These are phyloP conservation scores for Penicillium sp. DNA, from an alignment of 2,329 filamentous ascomycete species.

Conservation along the genomic window DNA sequence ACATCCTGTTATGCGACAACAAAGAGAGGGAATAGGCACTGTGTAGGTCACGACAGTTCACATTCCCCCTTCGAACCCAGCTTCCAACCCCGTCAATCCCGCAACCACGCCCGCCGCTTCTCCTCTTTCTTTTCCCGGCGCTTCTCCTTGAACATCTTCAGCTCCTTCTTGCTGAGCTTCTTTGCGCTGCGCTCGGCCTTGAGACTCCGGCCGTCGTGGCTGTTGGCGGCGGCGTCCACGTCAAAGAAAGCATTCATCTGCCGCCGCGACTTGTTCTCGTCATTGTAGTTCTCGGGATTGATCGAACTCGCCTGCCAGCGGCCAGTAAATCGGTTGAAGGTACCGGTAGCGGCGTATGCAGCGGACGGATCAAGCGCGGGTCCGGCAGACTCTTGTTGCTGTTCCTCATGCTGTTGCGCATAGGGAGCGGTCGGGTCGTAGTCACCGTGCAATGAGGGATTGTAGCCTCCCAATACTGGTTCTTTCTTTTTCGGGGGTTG, in stretches of 20 bases:
- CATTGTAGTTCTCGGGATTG: conserved; percentile 74
- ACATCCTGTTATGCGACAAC: conserved; percentile 13
- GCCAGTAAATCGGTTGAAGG: conserved; percentile 92
- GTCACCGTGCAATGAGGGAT: conserved; percentile 92
- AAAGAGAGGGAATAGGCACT: background rate
- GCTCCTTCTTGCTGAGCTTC: conserved; percentile 79
- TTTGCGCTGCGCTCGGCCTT: conserved; percentile 87
- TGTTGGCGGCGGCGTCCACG: conserved; percentile 88
- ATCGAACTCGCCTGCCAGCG: conserved; percentile 71
- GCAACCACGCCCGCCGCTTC: conserved; percentile 87
- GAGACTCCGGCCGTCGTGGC: conserved; percentile 84
- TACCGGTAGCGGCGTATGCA: conserved; percentile 67
- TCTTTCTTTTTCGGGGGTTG: conserved; percentile 36
- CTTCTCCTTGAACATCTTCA: conserved; percentile 92
- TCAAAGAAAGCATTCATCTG: conserved; percentile 97
- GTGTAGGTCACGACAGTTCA: background rate
- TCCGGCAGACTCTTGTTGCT: conserved; percentile 25
- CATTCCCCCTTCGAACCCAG: background rate
- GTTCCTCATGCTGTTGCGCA: conserved; percentile 61
- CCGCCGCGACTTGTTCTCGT: conserved; percentile 81
- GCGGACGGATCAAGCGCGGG: conserved; percentile 44
- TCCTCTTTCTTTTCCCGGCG: conserved; percentile 87
- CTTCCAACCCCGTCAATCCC: conserved; percentile 60
- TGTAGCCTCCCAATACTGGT: conserved; percentile 73
- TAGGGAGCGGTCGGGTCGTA: conserved; percentile 98